A percentile compares a stretch with the other conserved stretches of the same genome.
These are phyloP conservation scores for Aeschynomene evenia DNA, from an alignment of 306 rosid species.

Conservation along the genomic window DNA sequence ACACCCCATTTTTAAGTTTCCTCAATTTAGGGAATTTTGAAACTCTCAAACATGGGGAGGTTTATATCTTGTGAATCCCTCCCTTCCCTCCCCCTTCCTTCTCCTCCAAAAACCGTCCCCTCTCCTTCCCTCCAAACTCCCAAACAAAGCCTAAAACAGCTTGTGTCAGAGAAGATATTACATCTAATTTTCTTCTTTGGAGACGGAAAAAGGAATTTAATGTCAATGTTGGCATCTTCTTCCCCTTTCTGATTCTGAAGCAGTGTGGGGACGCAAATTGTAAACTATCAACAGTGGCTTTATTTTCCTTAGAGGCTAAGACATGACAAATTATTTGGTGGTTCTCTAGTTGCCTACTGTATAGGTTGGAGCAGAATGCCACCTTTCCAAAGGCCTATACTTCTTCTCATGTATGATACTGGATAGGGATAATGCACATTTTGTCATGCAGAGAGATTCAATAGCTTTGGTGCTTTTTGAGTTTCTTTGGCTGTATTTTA, in stretches of 20 bases:
- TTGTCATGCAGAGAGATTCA: not conserved
- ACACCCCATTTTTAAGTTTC: too few relatives aligned
- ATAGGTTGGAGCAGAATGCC: not conserved
- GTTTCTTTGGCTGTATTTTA: not conserved
- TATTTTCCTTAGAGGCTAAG: not conserved
- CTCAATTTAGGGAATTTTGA: too few relatives aligned
- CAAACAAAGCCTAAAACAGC: too few relatives aligned
- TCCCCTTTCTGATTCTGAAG: not conserved
- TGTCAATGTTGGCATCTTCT: slow-evolving; percentile 3
- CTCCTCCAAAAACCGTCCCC: too few relatives aligned
- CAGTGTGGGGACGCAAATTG: not conserved
- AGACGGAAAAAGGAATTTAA: not conserved
- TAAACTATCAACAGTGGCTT: not conserved
- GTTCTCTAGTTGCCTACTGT: not conserved
- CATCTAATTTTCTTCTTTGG: not conserved
- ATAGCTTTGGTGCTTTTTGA: not conserved
- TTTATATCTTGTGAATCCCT: too few relatives aligned
- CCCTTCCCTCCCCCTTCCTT: too few relatives aligned
- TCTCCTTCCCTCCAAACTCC: too few relatives aligned
- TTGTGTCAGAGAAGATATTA: not conserved
- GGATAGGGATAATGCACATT: not conserved
- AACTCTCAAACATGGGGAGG: too few relatives aligned
- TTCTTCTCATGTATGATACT: not conserved
- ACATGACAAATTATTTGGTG: not conserved
- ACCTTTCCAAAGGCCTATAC: not conserved